Base-by-base conservation (phyloP, 1,284 basidiomycete species). In the Apiotrichum siamense region DNA sequence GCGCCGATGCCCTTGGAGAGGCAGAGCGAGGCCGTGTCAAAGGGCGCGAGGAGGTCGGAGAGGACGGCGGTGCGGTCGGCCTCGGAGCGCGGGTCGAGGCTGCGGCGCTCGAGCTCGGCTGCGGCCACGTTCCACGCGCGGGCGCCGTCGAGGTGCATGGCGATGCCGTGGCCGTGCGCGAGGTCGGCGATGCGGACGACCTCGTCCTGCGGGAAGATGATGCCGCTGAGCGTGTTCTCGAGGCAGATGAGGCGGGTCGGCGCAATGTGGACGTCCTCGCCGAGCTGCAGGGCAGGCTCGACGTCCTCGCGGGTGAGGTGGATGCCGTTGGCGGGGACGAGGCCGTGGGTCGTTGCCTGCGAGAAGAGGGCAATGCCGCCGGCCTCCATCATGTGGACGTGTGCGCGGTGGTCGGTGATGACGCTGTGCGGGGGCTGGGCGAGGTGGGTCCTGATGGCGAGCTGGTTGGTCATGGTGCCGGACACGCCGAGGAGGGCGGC, bases 1-100 rank as follows among this genome's bases (percentile, higher is more conserved):
- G 94, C 93, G 50, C 94, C 79, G 35, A 97, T 79, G 37, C 94
- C 94, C 76, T 98, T 99, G 77, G 88, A 93, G 70, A 99, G 83
- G 77, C 96, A 98, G 20, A 97, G 68, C 58, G 87, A 92, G 58
- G 92, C 84, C 1, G 88, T 84, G 70, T 97, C 92, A 73, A 97
- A 97, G 0, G 92, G 92, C n/a, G 80, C 83, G 65, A 87, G 87
- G 5, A 97, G 81, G 57, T 87, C 85, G 52, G 82, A 81, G 44
- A 97, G 67, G 62, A 39, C 66, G 33, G 55, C 48, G 32, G 59
- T 54, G 47, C 67, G 38, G 39, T 61, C 44, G 37, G 67, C 63
- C 41, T 98, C 73, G 13, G 54, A 61, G 21, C 25, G 46, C 1
- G 65, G 25, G 38, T 68, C 60, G 50, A 68, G 42, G 2, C 64